Conservation (phyloP, 2,329 filamentous ascomycete species). For the Colletotrichum musicola region DNA sequence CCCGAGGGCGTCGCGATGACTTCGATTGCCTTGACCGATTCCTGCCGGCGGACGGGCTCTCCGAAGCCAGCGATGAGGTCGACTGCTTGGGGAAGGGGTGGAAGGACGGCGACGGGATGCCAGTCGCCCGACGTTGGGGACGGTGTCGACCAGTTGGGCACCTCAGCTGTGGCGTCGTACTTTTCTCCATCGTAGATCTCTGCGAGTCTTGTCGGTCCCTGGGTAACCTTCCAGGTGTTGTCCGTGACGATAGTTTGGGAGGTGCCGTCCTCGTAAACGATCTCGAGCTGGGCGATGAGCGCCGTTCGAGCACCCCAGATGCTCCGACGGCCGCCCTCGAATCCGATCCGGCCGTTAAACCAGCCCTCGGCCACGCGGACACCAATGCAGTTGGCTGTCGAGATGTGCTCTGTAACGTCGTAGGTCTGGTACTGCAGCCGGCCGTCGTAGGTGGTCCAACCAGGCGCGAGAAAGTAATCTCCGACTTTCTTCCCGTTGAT, state of each 20-base stretch:
- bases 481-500: conserved; percentile 61
- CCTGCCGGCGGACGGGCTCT: conserved; percentile 41
- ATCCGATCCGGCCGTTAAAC: conserved; percentile 51
- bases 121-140: not conserved
- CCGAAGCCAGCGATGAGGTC: conserved; percentile 20
- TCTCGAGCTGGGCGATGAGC: conserved; percentile 6
- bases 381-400: conserved; percentile 51
- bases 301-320: conserved; percentile 42
- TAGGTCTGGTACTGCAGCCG: conserved; percentile 66
- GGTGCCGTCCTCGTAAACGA: conserved; percentile 19
- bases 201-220: conserved; percentile 29
- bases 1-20: conserved; percentile 49
- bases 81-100: not conserved
- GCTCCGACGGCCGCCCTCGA: conserved; percentile 40
- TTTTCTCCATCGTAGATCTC: conserved; percentile 40
- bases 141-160: conserved; percentile 15
- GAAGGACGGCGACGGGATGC: not conserved
- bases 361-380: conserved; percentile 60
- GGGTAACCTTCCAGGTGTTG: not conserved
- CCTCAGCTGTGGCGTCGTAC: conserved; percentile 31
- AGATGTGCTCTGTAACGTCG: conserved; percentile 59
- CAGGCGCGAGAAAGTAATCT: conserved; percentile 59
- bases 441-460: conserved; percentile 64
- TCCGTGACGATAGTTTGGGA: not conserved
- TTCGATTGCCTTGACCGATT: conserved; percentile 45